Base-by-base conservation (phyloP, 805 yeast genomes). In the Kluyveromyces nonfermentans region DNA sequence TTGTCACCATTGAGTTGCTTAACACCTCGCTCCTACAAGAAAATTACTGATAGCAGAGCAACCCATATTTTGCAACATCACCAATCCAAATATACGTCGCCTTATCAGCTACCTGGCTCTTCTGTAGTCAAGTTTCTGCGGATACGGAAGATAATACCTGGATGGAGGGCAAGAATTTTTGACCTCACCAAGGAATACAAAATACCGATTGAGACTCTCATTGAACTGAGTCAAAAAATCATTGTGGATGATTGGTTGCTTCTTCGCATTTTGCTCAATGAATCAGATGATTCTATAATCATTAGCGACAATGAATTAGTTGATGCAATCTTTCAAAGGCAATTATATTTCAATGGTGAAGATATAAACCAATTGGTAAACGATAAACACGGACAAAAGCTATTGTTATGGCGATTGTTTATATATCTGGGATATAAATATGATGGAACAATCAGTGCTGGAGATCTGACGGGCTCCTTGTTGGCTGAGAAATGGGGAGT, bases 1-100 rank as follows among this genome's bases (percentile, higher is more conserved):
- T 53, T 78, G 4, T 71, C 79, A 1, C 81, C 83, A 8, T 71
- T 71, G 63, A 77, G 82, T 9, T 78, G 83, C 56, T 64, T 74
- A 8, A 63, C 77, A 28, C 81, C 82, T 1, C 60, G 63, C 5
- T 54, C 60, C 6, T 54, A 55, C 17, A 50, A 55, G 16, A 68
- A 62, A 41, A 34, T 65, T 59, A 43, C 58, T 59, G 41, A 37
- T 7, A 5, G 18, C 3, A 32, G 41, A 22, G 33, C 36, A 4
- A 30, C 39, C 63, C 63, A 67, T 59, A 43, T 45, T 54, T 48
- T 42, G 44, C 18, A 46, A 46, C 12, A 32, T 47, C 1, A 41
- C 46, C n/a, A 45, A 57, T 28, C 34, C 17, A 41, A n/a, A 2
- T 51, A 62, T 19, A 63, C 62, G 43, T 76, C 77, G 12, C 77